Evolutionary conservation across 2,329 filamentous ascomycete species (phyloP), one percentile per base, ranked within the genome.

Genomic region (Pseudopyricularia cyperi): DNA sequence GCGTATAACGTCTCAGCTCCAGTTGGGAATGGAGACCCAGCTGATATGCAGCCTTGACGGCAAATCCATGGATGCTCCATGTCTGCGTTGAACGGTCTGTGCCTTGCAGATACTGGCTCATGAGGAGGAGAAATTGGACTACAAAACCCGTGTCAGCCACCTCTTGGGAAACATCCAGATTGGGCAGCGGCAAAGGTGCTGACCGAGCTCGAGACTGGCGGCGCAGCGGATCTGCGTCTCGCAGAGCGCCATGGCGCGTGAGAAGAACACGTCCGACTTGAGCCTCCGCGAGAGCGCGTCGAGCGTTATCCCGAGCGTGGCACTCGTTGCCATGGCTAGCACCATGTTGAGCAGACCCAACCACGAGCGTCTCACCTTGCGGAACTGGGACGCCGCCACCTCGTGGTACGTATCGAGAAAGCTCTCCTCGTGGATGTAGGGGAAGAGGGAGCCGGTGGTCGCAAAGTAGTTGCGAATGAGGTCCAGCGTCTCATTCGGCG

Each of bases 21-120:
- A 69, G 59, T 3, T 60, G 60, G 0, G 70, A 75, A 53, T 79
- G 75, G 0, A 79, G 59, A 0, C 76, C 76, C 2, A 80, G 61
- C 30, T 75, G 70, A 26, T 75, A 62, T 0, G 75, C 75, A 0
- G 71, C 70, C 53, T 70, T 73, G 3, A 78, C 68, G 0, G 74
- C 70, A 0, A 79, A 63, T 0, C 76, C 75, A 55, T 79, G 76
- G 0, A 73, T 66, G 0, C 67, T 73, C 75, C 76, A 80, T 2
- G 76, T 71, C 52, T 77, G 69, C 2, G 76, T 65, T 0, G 75
- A 76, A 19, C 70, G 70, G 35, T 76, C 71, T 0, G 74, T 77
- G 2, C 75, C 74, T 56, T 79, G 75, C 0, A 78, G 64, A 53
- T 78, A 79, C 48, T 75, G 72, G 4, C 68, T 68, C 56, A 71